Evolutionary conservation across 1,284 basidiomycete genomes (phyloP).

Genomic region (Naganishia liquefaciens): DNA sequence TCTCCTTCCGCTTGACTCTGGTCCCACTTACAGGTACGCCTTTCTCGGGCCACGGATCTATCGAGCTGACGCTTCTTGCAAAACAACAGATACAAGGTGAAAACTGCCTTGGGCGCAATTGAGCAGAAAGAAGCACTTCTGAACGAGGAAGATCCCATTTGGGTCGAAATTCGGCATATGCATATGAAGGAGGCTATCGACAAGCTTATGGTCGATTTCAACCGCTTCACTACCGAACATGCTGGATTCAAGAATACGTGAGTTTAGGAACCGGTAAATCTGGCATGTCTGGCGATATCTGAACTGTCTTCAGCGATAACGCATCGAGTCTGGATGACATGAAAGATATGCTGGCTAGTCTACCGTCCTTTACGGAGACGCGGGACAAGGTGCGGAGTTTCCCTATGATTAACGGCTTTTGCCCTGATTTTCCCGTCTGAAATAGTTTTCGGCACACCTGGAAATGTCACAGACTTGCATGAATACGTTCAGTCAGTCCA

Average conservation of each 20-base stretch:
- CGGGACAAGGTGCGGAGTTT: slow-evolving; percentile 74
- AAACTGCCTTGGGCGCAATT: slow-evolving; percentile 69
- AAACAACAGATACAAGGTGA: slow-evolving; percentile 74
- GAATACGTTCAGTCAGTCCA: slow-evolving; percentile 85
- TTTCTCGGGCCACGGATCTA: neutral
- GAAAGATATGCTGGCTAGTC: slow-evolving; percentile 95
- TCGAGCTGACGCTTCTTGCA: neutral
- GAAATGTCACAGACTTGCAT: slow-evolving; percentile 98
- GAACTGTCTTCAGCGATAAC: slow-evolving; percentile 28
- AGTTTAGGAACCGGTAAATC: slow-evolving; percentile 2
- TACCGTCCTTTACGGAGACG: slow-evolving; percentile 94
- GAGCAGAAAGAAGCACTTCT: slow-evolving; percentile 85
- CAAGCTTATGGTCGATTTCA: slow-evolving; percentile 91
- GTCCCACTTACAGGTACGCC: slow-evolving; percentile 77
- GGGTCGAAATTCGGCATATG: slow-evolving; percentile 90
- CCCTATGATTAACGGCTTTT: neutral
- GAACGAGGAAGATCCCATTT: slow-evolving; percentile 83
- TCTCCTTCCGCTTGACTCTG: slow-evolving; percentile 82
- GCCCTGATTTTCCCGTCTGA: neutral
- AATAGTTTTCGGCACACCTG: slow-evolving; percentile 88
- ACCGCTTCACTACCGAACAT: slow-evolving; percentile 87
- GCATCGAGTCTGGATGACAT: slow-evolving; percentile 92
- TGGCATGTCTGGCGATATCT: neutral
- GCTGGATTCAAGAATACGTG: slow-evolving; percentile 79
- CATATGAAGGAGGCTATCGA: slow-evolving; percentile 99